Evolutionary conservation across 2,329 filamentous ascomycete genomes (phyloP), one percentile per base, ranked within the genome.

Genomic region (Aspergillus neoniger): DNA sequence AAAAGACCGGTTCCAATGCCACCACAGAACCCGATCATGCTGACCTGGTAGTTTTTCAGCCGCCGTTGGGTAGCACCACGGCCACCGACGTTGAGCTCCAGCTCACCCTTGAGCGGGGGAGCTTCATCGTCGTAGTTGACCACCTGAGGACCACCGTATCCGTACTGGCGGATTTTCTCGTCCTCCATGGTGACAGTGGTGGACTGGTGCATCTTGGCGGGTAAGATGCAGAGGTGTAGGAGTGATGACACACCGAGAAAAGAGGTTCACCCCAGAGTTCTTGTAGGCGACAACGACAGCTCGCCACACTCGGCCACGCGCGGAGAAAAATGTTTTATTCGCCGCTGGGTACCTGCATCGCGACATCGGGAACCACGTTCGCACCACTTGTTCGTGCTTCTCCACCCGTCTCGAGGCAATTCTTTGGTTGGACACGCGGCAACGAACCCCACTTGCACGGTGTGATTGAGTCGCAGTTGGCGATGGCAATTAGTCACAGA

Each of bases 1-100:
- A 96, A 96, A 14, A 96, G 80, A 59, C 92, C 92, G 6, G 90
- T 92, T 47, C 88, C 88, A 84, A 71, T 72, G 7, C 70, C 69
- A 60, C 71, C 67, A 55, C 70, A 71, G 58, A 72, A 71, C n/a
- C 70, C 71, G 54, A 73, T 73, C 70, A 73, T 72, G 44, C 64
- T 71, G 30, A 72, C 68, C 61, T 72, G 70, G 39, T 75, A 75
- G 57, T 74, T 72, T 28, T 68, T 68, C 57, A 75, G 66, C n/a
- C 72, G 72, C 17, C 73, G 71, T 55, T 75, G 73, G 10, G 70
- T 69, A 12, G 65, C 69, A 49, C 68, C 73, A 21, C 71, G 72
- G 36, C 73, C 73, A 28, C 73, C 73, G 4, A 73, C 67, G 60
- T 74, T 74, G 62, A 75, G 63, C 60, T 72, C 63, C 28, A 72